Base-by-base conservation (phyloP, 768 basidiomycete genomes). In the Suillus discolor region DNA sequence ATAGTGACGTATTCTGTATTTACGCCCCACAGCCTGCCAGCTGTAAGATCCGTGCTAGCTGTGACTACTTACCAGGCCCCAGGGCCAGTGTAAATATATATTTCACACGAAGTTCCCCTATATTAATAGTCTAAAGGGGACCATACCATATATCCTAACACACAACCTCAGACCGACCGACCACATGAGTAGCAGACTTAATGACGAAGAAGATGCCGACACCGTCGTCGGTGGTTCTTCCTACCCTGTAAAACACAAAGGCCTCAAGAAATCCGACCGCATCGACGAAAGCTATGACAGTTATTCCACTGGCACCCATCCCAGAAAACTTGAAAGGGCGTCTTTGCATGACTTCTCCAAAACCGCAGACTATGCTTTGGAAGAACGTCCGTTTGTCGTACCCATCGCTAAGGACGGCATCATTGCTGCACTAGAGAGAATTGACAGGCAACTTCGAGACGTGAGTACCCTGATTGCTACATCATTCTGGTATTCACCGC, bases 371-470 rank as follows among this genome's bases (percentile, higher is more conserved):
- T 85, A 85, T 67, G 76, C 77, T 34, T 68, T 86, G 7, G 82
- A 85, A 65, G 85, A 88, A 36, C 78, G 89, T 51, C 88, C 89
- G 0, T 93, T 92, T 80, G 89, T 92, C 69, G 82, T 94, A 57
- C 82, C 79, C 3, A 91, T 94, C 64, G 83, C 81, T 12, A 87
- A 84, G 71, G 82, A 82, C n/a, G 91, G 92, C 53, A 72, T 93
- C 38, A 84, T 89, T 65, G 82, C 76, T 39, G 93, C 93, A 11
- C 75, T 94, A 44, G 81, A 90, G 73, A 87, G 87, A 71, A 85
- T 94, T 47, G 89, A 94, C 70, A 63, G 63, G 53, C 87, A 92
- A 72, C 82, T 94, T 25, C 75, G 78, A 42, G 69, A 82, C 67
- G 75, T 76, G 64, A 45, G 90, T 88, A 67, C 51, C 77, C 66